These are phyloP conservation scores for Cutaneotrichosporon cutaneum DNA, from an alignment of 1,284 basidiomycete genomes.

Conservation along the genomic window DNA sequence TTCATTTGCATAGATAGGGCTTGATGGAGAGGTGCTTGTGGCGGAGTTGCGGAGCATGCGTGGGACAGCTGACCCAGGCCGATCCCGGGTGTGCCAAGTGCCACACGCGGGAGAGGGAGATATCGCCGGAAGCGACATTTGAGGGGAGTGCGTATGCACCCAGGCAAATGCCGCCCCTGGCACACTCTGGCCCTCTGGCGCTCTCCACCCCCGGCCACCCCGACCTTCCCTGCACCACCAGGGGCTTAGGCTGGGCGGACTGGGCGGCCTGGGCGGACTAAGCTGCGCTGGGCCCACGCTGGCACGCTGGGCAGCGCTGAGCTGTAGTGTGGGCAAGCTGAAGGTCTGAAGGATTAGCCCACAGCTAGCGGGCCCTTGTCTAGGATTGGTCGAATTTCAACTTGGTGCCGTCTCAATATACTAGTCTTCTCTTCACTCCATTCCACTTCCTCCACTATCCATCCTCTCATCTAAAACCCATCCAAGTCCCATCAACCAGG, in stretches of 20 bases:
- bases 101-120: background rate
- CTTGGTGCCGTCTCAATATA: background rate
- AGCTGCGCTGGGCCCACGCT: no score
- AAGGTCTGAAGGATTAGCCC: no score
- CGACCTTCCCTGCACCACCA: no score
- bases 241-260: no score
- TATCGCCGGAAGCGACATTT: background rate
- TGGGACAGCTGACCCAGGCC: background rate
- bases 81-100: no score
- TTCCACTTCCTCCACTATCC: no score
- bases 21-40: constrained; percentile 2
- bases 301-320: no score
- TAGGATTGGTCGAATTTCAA: background rate
- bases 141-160: background rate
- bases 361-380: background rate
- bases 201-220: no score
- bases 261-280: no score
- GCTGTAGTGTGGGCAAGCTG: no score
- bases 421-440: background rate
- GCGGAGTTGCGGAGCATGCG: background rate
- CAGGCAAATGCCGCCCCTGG: background rate
- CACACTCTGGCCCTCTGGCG: background rate
- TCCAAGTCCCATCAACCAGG: background rate
- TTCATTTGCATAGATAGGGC: constrained; percentile 4
- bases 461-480: constrained; percentile 1